A percentile compares a stretch with the other conserved stretches of the same genome.
These are phyloP conservation scores for Sporothrix sp. DNA, from an alignment of 2,329 filamentous ascomycete genomes.

Conservation along the genomic window DNA sequence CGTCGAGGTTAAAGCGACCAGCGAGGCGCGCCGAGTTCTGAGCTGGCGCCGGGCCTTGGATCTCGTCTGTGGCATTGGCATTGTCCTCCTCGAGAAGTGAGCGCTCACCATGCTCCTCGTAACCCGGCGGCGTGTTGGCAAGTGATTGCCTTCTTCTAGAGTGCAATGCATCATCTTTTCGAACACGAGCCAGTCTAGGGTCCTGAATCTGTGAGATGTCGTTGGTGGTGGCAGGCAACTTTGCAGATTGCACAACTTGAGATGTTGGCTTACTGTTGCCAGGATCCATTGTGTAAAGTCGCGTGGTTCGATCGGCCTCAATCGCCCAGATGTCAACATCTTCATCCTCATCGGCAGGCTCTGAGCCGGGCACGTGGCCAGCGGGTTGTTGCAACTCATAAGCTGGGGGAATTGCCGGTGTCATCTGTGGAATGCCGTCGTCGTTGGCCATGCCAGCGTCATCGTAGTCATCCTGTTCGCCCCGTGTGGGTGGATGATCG, in stretches of 20 bases:
- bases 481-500: background rate
- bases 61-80: background rate
- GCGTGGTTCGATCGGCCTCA: constrained; percentile 41
- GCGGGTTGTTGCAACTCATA: background rate
- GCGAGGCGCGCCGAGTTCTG: background rate
- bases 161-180: background rate
- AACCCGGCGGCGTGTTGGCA: background rate
- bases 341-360: constrained; percentile 20
- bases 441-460: background rate
- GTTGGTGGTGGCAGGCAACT: background rate
- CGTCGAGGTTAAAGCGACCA: constrained; percentile 12
- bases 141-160: constrained; percentile 1
- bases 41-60: background rate
- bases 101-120: constrained; percentile 31
- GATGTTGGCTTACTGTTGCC: background rate
- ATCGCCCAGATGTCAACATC: constrained; percentile 48
- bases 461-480: background rate
- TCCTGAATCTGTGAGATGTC: background rate
- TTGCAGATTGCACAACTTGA: background rate
- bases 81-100: constrained; percentile 31
- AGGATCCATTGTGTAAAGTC: constrained; percentile 21
- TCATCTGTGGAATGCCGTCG: background rate
- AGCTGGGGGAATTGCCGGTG: background rate
- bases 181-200: background rate
- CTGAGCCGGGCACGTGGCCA: too few relatives aligned